Conservation (phyloP, 495 filamentous ascomycete species). For the Lepidopterella palustris region DNA sequence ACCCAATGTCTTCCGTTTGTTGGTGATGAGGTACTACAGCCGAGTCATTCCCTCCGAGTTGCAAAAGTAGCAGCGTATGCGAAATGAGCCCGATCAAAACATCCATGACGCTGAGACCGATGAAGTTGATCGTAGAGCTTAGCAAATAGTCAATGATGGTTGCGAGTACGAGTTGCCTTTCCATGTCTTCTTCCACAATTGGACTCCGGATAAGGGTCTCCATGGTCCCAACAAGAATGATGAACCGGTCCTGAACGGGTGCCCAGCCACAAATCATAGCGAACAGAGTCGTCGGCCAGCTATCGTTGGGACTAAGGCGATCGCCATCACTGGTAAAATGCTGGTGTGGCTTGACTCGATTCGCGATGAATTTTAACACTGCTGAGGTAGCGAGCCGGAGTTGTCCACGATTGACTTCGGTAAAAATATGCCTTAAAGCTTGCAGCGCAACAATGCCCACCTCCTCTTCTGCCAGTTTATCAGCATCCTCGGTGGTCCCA, state of each 20-base stretch:
- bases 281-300: slow-evolving; percentile 75
- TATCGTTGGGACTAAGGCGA: slow-evolving; percentile 39
- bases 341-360: slow-evolving; percentile 48
- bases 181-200: slow-evolving; percentile 58
- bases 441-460: slow-evolving; percentile 77
- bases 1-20: slow-evolving; percentile 24
- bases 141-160: slow-evolving; percentile 74
- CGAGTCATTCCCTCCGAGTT: slow-evolving; percentile 50
- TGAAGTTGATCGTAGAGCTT: slow-evolving; percentile 81
- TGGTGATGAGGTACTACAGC: slow-evolving; percentile 32
- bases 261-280: slow-evolving; percentile 73
- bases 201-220: slow-evolving; percentile 61
- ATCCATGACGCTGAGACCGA: slow-evolving; percentile 90
- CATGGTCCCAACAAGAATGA: slow-evolving; percentile 73
- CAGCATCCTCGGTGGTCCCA: slow-evolving; percentile 71
- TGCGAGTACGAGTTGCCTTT: slow-evolving; percentile 63
- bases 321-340: slow-evolving; percentile 28
- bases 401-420: slow-evolving; percentile 66
- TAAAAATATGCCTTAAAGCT: slow-evolving; percentile 72
- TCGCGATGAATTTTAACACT: slow-evolving; percentile 64
- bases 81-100: slow-evolving; percentile 73
- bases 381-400: slow-evolving; percentile 65
- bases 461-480: slow-evolving; percentile 78
- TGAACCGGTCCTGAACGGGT: slow-evolving; percentile 84
- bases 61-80: slow-evolving; percentile 67